A percentile compares a stretch with the other conserved stretches of the same genome.
These are phyloP conservation scores for Saccharomyces paradoxus DNA, from an alignment of 805 yeast genomes.

Conservation along the genomic window DNA sequence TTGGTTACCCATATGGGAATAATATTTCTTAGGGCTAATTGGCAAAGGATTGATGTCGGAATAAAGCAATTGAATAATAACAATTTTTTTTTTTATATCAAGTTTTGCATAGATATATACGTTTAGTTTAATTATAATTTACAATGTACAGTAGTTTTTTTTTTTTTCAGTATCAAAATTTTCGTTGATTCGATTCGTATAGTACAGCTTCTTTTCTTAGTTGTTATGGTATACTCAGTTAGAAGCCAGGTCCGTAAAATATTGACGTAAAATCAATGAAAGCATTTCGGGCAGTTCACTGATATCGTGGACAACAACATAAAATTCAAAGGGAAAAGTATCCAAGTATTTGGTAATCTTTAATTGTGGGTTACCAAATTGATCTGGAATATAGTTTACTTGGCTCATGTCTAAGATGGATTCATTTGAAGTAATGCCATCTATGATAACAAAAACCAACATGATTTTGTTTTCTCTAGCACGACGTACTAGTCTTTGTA, in stretches of 20 bases:
- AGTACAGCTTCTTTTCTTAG: neutral
- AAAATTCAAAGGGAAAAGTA: conserved; percentile 92
- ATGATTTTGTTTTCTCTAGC: conserved; percentile 89
- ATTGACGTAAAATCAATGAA: conserved; percentile 82
- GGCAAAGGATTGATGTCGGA: neutral
- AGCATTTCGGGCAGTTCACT: conserved; percentile 87
- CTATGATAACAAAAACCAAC: conserved; percentile 91
- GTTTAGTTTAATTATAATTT: neutral
- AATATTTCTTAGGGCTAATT: neutral
- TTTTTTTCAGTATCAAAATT: neutral
- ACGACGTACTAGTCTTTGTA: conserved; percentile 75
- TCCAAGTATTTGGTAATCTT: conserved; percentile 81
- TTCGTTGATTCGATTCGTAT: neutral
- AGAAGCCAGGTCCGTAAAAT: conserved; percentile 65
- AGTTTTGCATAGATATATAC: neutral
- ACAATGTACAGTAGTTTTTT: neutral
- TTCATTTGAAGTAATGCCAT: conserved; percentile 70
- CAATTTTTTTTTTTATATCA: neutral
- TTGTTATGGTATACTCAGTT: neutral
- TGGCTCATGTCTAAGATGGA: conserved; percentile 93
- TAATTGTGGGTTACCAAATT: conserved; percentile 59
- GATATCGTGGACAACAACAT: conserved; percentile 86
- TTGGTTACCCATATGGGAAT: neutral
- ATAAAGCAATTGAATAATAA: neutral
- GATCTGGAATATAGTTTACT: conserved; percentile 71